Evolutionary conservation across 2,329 filamentous ascomycete genomes (phyloP), one percentile per base, ranked within the genome.

Genomic region (Cercospora beticola): DNA sequence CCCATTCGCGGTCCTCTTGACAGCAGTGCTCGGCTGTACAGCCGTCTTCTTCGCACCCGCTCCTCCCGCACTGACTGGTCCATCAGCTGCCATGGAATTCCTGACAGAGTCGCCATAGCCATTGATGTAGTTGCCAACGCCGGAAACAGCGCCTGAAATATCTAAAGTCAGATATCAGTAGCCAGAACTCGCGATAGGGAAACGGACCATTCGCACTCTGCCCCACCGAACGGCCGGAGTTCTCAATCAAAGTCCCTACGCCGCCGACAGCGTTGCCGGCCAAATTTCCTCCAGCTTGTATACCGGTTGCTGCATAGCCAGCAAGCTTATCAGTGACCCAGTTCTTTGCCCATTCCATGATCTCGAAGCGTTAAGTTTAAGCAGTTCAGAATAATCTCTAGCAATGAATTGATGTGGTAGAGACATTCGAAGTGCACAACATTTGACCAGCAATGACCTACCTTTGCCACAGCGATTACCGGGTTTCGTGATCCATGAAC

Each of bases 261-360:
- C 78, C 76, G 40, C 76, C 76, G 4, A 80, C 79, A n/a, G 78
- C 74, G 65, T 79, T 79, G 31, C 79, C 79, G 6, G 79, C 79
- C 36, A 79, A 62, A n/a, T 72, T 78, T 36, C 78, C 79, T 26
- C 77, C 78, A 14, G 78, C 78, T 66, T 79, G 76, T 26, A 80
- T 74, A 60, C 76, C 78, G 4, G 75, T 78, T 46, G 72, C 72
- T 28, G 78, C 70, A 69, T 76, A 76, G 67, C 73, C 73, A 54
- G 74, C 72, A 52, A 78, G 76, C 62, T 73, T 77, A 67, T 78
- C 75, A 40, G 72, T 65, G n/a, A 75, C 74, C 73, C 76, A 75
- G 63, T 78, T 72, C 59, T 75, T 74, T 14, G 75, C 74, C 66
- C 74, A 77, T 62, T 76, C 71, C 60, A 74, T 73, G 56, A 67